Percentiles rank a stretch among this genome's conserved stretches.
phyloP scores from a whole-genome alignment of 78 protist species.

The Guillardia theta region DNA sequence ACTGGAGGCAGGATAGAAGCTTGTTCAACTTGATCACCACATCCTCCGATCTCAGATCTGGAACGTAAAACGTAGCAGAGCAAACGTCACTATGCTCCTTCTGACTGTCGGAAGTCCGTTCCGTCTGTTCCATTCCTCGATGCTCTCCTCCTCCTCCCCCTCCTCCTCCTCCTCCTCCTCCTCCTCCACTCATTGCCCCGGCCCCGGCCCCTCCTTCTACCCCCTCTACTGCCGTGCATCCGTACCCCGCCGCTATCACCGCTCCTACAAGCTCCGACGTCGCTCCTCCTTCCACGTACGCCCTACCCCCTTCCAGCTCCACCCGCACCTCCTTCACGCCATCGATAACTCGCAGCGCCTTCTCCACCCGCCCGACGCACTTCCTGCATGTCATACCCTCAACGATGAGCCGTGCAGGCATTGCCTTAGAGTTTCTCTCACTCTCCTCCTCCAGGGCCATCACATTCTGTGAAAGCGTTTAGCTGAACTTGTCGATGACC shows the following conservation, averaged over 20 bases:
- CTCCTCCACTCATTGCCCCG: not conserved
- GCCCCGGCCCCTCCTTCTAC: not conserved
- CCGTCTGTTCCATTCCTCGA: too few relatives aligned
- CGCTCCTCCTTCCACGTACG: not conserved
- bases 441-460: too few relatives aligned
- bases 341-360: not conserved
- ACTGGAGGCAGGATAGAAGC: too few relatives aligned
- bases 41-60: too few relatives aligned
- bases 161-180: not conserved
- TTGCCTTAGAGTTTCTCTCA: too few relatives aligned
- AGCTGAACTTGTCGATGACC: too few relatives aligned
- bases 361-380: slow-evolving; percentile 29
- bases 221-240: not conserved
- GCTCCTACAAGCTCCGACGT: not conserved
- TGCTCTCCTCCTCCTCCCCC: not conserved
- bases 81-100: too few relatives aligned
- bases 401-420: not conserved
- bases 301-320: not conserved
- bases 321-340: not conserved
- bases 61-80: too few relatives aligned
- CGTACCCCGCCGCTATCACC: not conserved
- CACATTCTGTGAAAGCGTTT: too few relatives aligned
- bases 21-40: too few relatives aligned
- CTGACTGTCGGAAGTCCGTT: too few relatives aligned
- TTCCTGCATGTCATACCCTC: slow-evolving; percentile 29